Evolutionary conservation across 805 yeast species (phyloP).

Genomic region (Metschnikowia santaceciliae): DNA sequence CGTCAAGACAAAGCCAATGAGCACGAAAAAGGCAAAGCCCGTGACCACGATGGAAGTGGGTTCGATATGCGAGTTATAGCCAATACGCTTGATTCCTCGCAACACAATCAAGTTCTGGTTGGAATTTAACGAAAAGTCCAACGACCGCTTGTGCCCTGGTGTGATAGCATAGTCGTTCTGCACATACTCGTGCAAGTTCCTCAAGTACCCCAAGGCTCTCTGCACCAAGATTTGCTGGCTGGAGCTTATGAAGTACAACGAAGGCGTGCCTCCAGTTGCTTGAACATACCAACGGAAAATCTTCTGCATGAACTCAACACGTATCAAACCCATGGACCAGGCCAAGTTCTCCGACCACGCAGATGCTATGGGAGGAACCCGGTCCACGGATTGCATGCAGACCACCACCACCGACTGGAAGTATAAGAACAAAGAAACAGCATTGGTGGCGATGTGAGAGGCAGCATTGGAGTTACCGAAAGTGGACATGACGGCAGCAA

Average conservation of each 20-base stretch:
- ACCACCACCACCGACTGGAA: constrained; percentile 86
- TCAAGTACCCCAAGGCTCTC: constrained; percentile 44
- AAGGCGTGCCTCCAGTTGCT: constrained; percentile 84
- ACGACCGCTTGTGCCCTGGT: constrained; percentile 22
- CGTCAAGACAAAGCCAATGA: constrained; percentile 71
- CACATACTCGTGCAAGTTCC: constrained; percentile 21
- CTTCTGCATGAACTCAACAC: constrained; percentile 75
- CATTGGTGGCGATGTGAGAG: constrained; percentile 81
- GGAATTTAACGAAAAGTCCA: constrained; percentile 43
- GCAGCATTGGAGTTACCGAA: constrained; percentile 89
- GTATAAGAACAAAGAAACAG: constrained; percentile 77
- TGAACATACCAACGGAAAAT: constrained; percentile 83
- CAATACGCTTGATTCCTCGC: constrained; percentile 85
- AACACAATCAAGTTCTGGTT: constrained; percentile 58
- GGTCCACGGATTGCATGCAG: constrained; percentile 78
- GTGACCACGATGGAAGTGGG: constrained; percentile 79
- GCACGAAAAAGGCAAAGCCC: constrained; percentile 79
- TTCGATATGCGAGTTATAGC: constrained; percentile 73
- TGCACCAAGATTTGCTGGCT: constrained; percentile 73
- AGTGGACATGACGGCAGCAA: constrained; percentile 77
- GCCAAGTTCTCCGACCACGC: constrained; percentile 91
- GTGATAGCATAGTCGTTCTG: constrained; percentile 8
- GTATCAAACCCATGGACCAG: constrained; percentile 92
- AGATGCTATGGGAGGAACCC: constrained; percentile 87
- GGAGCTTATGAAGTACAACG: constrained; percentile 57